These are phyloP conservation scores for Raphidocelis subcapitata DNA, from an alignment of 139 green algal genomes.

Conservation along the genomic window DNA sequence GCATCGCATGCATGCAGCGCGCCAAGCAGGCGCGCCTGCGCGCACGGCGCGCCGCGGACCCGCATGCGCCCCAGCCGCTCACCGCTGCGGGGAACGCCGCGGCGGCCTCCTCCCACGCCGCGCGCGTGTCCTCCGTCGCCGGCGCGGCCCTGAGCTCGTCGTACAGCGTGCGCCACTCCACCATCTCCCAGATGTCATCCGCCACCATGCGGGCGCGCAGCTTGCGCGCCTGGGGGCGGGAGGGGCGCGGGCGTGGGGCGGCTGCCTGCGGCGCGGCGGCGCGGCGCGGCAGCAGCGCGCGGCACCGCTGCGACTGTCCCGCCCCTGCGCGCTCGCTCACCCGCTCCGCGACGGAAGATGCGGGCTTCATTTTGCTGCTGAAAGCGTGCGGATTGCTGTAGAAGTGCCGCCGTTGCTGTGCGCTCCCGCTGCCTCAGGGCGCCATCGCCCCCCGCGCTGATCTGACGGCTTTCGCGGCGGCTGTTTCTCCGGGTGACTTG, in stretches of 20 bases:
- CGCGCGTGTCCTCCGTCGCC: conserved; percentile 32
- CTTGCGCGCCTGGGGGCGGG: not conserved
- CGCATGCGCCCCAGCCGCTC: not conserved
- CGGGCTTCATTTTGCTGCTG: not conserved
- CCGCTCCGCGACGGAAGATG: too few relatives aligned
- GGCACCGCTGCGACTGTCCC: not conserved
- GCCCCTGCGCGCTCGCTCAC: not conserved
- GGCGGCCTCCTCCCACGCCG: conserved; percentile 67
- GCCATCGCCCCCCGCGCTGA: too few relatives aligned
- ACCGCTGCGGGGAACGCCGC: conserved; percentile 66
- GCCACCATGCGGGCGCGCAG: not conserved
- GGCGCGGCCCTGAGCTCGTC: conserved; percentile 32
- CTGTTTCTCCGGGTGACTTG: too few relatives aligned
- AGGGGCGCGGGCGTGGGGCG: too few relatives aligned
- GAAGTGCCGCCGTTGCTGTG: too few relatives aligned
- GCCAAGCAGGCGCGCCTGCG: not conserved
- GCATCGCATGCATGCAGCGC: not conserved
- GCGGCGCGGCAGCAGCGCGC: too few relatives aligned
- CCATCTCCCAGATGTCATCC: not conserved
- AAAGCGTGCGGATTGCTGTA: too few relatives aligned
- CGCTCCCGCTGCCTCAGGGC: too few relatives aligned
- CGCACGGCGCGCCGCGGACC: not conserved
- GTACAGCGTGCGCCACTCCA: conserved; percentile 16
- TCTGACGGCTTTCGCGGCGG: too few relatives aligned
- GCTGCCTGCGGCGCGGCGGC: not conserved